phyloP scores from a whole-genome alignment of 495 filamentous ascomycete genomes.

The Hyaloscypha finlandica region DNA sequence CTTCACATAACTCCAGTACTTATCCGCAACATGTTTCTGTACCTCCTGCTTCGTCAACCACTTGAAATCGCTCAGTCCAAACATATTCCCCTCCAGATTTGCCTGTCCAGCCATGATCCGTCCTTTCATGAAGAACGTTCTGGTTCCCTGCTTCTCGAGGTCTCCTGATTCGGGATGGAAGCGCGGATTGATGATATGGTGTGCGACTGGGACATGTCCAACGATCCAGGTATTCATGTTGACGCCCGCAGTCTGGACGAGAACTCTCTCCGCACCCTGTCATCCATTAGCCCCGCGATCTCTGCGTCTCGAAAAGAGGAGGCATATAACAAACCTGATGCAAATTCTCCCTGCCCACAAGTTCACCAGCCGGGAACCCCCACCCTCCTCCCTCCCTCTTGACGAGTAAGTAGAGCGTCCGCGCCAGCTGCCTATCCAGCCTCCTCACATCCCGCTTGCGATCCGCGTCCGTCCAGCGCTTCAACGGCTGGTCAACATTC shows the following conservation, averaged over 20 bases:
- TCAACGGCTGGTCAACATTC: conserved; percentile 69
- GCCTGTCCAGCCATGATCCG: conserved; percentile 97
- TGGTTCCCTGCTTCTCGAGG: conserved; percentile 55
- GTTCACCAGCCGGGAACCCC: conserved; percentile 72
- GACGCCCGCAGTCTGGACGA: conserved; percentile 73
- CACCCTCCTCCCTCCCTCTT: conserved; percentile 67
- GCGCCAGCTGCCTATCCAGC: conserved; percentile 72
- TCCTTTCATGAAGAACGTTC: conserved; percentile 93
- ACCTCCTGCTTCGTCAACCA: conserved; percentile 94
- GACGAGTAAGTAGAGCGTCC: conserved; percentile 86
- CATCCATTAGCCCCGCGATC: conserved; percentile 6
- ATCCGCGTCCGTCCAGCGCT: conserved; percentile 79
- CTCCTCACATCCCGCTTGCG: conserved; percentile 69
- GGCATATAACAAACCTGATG: conserved; percentile 63
- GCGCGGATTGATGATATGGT: conserved; percentile 57
- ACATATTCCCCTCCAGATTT: conserved; percentile 69
- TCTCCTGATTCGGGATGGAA: conserved; percentile 36
- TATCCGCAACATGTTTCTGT: conserved; percentile 54
- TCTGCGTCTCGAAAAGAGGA: not conserved
- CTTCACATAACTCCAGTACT: conserved; percentile 73
- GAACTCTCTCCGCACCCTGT: conserved; percentile 79
- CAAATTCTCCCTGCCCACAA: conserved; percentile 72
- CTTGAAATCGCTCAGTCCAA: conserved; percentile 78
- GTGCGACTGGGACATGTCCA: conserved; percentile 85
- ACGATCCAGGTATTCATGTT: conserved; percentile 99